Base-by-base conservation (phyloP, 2,329 filamentous ascomycete genomes). In the Xylariaceae sp. region DNA sequence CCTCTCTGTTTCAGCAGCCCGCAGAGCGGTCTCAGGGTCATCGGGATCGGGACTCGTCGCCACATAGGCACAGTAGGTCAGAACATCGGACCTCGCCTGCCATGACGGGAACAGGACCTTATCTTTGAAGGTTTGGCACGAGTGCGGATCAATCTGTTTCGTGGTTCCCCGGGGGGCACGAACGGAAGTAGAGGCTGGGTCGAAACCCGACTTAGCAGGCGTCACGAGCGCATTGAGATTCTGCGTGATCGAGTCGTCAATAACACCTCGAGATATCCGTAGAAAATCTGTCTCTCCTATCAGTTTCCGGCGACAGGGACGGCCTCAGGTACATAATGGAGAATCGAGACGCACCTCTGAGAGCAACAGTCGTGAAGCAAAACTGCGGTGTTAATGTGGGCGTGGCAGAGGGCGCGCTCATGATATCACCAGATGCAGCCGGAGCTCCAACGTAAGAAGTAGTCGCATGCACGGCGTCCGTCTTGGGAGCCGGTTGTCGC, bases 231-330 rank as follows among this genome's bases (percentile, higher is more conserved):
- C 90, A 77, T 97, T 97, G 62, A 99, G 84, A 69, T 95, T 93
- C 71, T 96, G 92, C 0, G 86, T 86, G 70, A 99, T 97, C 50
- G 89, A 91, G 75, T 99, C 94, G 75, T 99, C 94, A 70, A 97
- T 88, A 52, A 89, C 85, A 55, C 85, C 81, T 64, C 94, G 86
- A 8, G 93, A 97, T 65, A 94, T 75, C 45, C 92, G 89, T 18
- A 99, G 82, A 73, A 99, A 99, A 73, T 96, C 94, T 96, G 70
- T 63, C 59, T 57, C 50, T 53, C 60, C 42, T 34, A 59, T 64
- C 50, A 64, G 62, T 45, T 9, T 53, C 63, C 55, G 67, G 57
- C 23, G 47, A 60, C 51, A 51, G 53, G 55, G 59, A 55, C 10
- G 3, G 23, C 13, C 4, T 35, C 23, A 9, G 8, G 34, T 10